These are phyloP conservation scores for Cytospora schulzeri DNA, from an alignment of 2,329 filamentous ascomycete species.

Conservation along the genomic window DNA sequence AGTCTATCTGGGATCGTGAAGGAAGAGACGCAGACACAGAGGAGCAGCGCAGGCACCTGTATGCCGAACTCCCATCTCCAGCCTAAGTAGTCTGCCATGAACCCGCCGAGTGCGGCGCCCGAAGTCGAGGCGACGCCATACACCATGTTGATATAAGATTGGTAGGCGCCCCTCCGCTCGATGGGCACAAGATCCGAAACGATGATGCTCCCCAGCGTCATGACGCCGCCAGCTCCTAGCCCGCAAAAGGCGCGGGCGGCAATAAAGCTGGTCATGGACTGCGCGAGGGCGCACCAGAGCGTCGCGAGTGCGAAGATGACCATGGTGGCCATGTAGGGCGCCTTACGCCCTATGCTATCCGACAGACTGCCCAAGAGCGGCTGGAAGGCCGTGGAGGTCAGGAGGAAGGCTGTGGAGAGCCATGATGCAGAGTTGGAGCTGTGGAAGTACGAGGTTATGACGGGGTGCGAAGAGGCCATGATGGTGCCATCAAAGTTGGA, in stretches of 20 bases:
- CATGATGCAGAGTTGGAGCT: conserved; percentile 79
- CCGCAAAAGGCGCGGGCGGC: conserved; percentile 71
- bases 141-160: conserved; percentile 69
- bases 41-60: conserved; percentile 55
- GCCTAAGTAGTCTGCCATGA: conserved; percentile 69
- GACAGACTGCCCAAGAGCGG: conserved; percentile 74
- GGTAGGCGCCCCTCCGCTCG: conserved; percentile 64
- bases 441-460: conserved; percentile 76
- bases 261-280: conserved; percentile 70
- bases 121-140: conserved; percentile 61
- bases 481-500: conserved; percentile 74
- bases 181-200: conserved; percentile 75
- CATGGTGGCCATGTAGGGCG: conserved; percentile 66
- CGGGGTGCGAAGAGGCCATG: conserved; percentile 80
- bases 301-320: conserved; percentile 66
- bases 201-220: conserved; percentile 70
- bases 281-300: conserved; percentile 68
- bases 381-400: conserved; percentile 76
- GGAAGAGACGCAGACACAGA: conserved; percentile 49
- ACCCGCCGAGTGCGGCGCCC: conserved; percentile 70
- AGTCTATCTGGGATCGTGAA: conserved; percentile 49
- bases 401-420: conserved; percentile 77
- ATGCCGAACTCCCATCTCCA: conserved; percentile 75
- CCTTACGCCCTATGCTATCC: conserved; percentile 71
- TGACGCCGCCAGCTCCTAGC: conserved; percentile 70